Evolutionary conservation across 1,284 basidiomycete species (phyloP).

Genomic region (Calocybe gambosa): DNA sequence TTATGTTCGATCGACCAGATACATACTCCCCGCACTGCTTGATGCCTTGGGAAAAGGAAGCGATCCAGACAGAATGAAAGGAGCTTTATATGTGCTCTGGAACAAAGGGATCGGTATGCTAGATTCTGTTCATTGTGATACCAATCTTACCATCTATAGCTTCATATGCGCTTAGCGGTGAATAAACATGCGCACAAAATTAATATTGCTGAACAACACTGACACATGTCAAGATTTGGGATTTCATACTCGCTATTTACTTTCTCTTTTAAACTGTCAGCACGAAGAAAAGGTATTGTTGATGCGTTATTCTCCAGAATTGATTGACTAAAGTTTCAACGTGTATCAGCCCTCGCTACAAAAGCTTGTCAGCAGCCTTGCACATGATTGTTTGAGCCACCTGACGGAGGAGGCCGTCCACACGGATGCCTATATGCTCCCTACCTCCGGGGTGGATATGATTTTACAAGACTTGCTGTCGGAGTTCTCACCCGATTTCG

Average conservation of each 20-base stretch:
- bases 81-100: conserved; percentile 84
- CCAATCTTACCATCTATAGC: conserved; percentile 29
- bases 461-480: conserved; percentile 40
- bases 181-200: conserved; percentile 15
- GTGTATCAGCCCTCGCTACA: conserved; percentile 77
- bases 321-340: conserved; percentile 9
- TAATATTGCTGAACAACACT: conserved; percentile 1
- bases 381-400: conserved; percentile 59
- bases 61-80: conserved; percentile 94
- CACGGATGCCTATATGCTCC: conserved; percentile 52
- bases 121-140: conserved; percentile 5
- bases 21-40: conserved; percentile 69
- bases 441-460: conserved; percentile 37
- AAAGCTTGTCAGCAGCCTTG: conserved; percentile 72
- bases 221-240: conserved; percentile 46
- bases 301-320: not conserved
- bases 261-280: conserved; percentile 77
- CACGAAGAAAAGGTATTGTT: conserved; percentile 81
- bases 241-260: conserved; percentile 62
- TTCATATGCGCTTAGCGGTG: conserved; percentile 60
- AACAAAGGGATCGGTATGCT: conserved; percentile 64
- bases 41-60: conserved; percentile 68
- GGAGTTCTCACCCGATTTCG: conserved; percentile 40
- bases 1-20: conserved; percentile 78
- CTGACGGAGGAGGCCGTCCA: conserved; percentile 58